Percentiles rank a stretch among this genome's conserved stretches.
phyloP scores from a whole-genome alignment of 257 asterid species.

The Nicotiana benthamiana region DNA sequence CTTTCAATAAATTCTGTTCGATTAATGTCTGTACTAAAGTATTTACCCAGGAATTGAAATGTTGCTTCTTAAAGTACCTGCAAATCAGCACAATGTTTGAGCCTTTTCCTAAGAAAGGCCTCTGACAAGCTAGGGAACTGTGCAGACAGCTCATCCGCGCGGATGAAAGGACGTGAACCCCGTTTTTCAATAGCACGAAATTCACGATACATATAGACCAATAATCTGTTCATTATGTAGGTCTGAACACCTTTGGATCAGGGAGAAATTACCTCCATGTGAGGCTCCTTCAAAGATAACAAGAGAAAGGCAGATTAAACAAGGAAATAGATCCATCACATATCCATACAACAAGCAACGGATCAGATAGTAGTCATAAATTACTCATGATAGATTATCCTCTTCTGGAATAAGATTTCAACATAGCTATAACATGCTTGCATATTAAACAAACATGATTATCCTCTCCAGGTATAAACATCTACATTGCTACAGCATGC shows the following conservation, averaged over 20 bases:
- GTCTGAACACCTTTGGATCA: conserved; percentile 78
- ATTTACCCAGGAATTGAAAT: not conserved
- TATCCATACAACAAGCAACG: not conserved
- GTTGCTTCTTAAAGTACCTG: conserved; percentile 43
- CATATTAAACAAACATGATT: not conserved
- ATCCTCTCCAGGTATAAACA: not conserved
- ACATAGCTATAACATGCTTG: not conserved
- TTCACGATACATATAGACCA: conserved; percentile 85
- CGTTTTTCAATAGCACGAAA: conserved; percentile 76
- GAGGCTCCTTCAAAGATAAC: conserved; percentile 69
- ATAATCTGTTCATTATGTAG: conserved; percentile 80
- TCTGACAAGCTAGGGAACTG: conserved; percentile 82
- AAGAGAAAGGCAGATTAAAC: conserved; percentile 11
- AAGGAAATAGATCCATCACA: conserved; percentile 12
- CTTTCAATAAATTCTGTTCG: not conserved
- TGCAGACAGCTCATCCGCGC: conserved; percentile 66
- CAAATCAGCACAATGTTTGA: conserved; percentile 79
- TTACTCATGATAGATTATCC: not conserved
- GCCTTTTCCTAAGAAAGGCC: conserved; percentile 71
- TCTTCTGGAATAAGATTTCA: not conserved
- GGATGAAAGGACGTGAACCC: conserved; percentile 72
- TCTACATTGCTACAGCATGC: not conserved
- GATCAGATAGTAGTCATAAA: not conserved
- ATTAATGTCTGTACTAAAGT: not conserved
- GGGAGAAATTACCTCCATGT: conserved; percentile 90